Evolutionary conservation across 139 green algal genomes (phyloP).

Genomic region (Picocystis salinarum): DNA sequence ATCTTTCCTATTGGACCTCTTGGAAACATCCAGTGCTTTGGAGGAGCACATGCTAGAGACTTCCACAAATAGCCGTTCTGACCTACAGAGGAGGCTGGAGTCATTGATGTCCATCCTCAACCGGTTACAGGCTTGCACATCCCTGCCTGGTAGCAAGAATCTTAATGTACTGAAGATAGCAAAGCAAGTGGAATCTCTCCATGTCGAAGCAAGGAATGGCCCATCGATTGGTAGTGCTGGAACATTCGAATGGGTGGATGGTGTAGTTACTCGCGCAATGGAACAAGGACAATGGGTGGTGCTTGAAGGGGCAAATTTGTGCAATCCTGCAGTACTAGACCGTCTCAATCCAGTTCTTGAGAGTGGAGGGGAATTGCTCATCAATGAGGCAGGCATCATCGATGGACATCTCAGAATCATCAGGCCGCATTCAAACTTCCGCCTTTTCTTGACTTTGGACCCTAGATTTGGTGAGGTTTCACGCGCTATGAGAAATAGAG

Average conservation of each 20-base stretch:
- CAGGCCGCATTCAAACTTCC: conserved; percentile 68
- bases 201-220: too few species aligned
- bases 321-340: conserved; percentile 88
- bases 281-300: conserved; percentile 78
- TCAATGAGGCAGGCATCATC: conserved; percentile 65
- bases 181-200: too few species aligned
- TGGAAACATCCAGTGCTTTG: too few species aligned
- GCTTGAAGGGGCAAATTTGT: conserved; percentile 90
- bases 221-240: conserved; percentile 33
- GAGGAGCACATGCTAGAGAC: too few species aligned
- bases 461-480: conserved; percentile 79
- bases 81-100: too few species aligned
- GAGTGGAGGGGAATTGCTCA: conserved; percentile 44
- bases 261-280: conserved; percentile 59
- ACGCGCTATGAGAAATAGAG: conserved; percentile 90
- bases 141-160: too few species aligned
- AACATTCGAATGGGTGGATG: conserved; percentile 96
- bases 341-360: conserved; percentile 92
- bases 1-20: too few species aligned
- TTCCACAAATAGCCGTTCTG: too few species aligned
- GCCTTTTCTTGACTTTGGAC: conserved; percentile 81
- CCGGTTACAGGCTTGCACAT: too few species aligned
- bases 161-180: too few species aligned
- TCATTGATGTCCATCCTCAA: too few species aligned
- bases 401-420: conserved; percentile 38